Conservation (phyloP, 108 stramenopile genomes). For the Schizochytrium sp. region DNA sequence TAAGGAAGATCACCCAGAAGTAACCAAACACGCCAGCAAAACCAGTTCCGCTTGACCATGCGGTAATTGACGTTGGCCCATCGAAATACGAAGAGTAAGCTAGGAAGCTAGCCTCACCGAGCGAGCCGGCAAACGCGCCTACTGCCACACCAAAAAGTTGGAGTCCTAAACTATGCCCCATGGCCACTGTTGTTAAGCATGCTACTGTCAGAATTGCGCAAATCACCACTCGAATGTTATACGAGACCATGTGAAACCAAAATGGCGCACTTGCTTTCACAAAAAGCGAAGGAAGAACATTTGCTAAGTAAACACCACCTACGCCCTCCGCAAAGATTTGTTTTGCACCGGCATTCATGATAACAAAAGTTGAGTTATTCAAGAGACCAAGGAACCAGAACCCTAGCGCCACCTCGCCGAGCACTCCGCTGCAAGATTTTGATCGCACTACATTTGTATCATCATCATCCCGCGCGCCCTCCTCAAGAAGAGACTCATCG, state of each 20-base stretch:
- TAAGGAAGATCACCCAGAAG: conserved; percentile 57
- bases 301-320: conserved; percentile 84
- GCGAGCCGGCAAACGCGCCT: conserved; percentile 77
- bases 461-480: background rate
- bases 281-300: conserved; percentile 77
- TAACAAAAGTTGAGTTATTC: conserved; percentile 83
- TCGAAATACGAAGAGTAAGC: conserved; percentile 78
- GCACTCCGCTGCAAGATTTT: background rate
- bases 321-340: conserved; percentile 82
- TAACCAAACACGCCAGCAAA: conserved; percentile 76
- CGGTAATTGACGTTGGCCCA: conserved; percentile 65
- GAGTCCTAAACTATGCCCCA: conserved; percentile 44
- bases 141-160: conserved; percentile 86
- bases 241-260: conserved; percentile 85
- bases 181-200: conserved; percentile 75
- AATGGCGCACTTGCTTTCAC: conserved; percentile 81
- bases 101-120: conserved; percentile 88
- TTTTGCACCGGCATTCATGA: conserved; percentile 88
- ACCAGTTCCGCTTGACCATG: conserved; percentile 77
- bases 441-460: no score
- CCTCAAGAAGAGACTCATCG: background rate
- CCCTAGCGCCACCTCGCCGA: background rate
- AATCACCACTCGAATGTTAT: conserved; percentile 74
- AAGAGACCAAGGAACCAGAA: conserved; percentile 84
- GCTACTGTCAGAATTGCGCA: conserved; percentile 74